A percentile compares a stretch with the other conserved stretches of the same genome.
Evolutionary conservation across 805 yeast genomes (phyloP).

Genomic region (Zygosaccharomyces kombuchaensis): DNA sequence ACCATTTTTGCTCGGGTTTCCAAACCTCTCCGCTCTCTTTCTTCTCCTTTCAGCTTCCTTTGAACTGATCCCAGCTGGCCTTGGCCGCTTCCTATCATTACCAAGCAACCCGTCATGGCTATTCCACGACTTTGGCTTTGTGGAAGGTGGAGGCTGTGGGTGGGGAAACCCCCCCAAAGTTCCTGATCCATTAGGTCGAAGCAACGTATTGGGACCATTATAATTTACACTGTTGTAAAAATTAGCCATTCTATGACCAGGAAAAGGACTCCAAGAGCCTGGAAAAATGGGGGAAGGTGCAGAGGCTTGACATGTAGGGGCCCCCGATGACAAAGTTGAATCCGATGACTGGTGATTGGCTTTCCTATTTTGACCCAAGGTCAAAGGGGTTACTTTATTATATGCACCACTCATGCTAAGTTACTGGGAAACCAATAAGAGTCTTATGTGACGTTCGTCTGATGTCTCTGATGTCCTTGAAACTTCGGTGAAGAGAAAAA

Average conservation of each 20-base stretch:
- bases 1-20: slow-evolving; percentile 11
- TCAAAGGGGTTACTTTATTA: slow-evolving; percentile 28
- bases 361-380: slow-evolving; percentile 18
- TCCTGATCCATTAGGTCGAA: slow-evolving; percentile 2
- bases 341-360: slow-evolving; percentile 1
- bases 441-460: background rate
- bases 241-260: background rate
- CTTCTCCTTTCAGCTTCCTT: slow-evolving; percentile 30
- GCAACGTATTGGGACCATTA: background rate
- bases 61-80: slow-evolving; percentile 6
- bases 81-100: slow-evolving; percentile 8
- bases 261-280: slow-evolving; percentile 4
- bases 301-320: background rate
- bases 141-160: slow-evolving; percentile 19
- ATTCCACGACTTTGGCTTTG: background rate
- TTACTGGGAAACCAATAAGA: background rate
- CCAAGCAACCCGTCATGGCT: slow-evolving; percentile 1
- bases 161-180: slow-evolving; percentile 4
- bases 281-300: slow-evolving; percentile 1
- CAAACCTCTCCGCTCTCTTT: slow-evolving; percentile 38
- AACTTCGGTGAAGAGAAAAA: too few species aligned
- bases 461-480: background rate
- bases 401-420: slow-evolving; percentile 14
- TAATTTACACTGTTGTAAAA: background rate
- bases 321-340: background rate